phyloP scores from a whole-genome alignment of 1,284 basidiomycete genomes.

The Volvariella volvacea region DNA sequence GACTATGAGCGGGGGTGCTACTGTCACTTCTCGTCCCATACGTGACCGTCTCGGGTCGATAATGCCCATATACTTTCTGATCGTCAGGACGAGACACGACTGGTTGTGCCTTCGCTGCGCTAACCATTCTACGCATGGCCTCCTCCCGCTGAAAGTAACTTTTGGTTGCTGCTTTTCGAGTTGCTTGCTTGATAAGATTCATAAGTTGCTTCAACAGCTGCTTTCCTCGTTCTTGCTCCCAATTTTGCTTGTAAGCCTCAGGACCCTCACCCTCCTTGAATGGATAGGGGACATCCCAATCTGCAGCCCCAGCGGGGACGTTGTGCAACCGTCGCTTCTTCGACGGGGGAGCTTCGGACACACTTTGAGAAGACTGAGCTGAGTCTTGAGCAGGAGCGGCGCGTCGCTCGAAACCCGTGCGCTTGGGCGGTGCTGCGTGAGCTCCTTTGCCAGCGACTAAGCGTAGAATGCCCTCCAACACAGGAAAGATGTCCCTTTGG shows the following conservation, averaged over 20 bases:
- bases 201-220: conserved; percentile 57
- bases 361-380: conserved; percentile 5
- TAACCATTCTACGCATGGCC: too few species aligned
- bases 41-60: conserved; percentile 24
- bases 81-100: conserved; percentile 5
- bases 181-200: conserved; percentile 50
- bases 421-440: conserved; percentile 5
- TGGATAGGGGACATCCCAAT: conserved; percentile 77
- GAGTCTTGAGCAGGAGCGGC: conserved; percentile 9
- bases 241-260: conserved; percentile 46
- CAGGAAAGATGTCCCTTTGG: conserved; percentile 61
- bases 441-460: conserved; percentile 28
- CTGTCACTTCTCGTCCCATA: conserved; percentile 16
- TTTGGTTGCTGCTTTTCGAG: conserved; percentile 44
- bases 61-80: conserved; percentile 25
- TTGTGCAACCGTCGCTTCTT: conserved; percentile 58
- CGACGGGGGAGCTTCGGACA: conserved; percentile 15
- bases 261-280: conserved; percentile 66
- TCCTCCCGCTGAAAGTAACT: conserved; percentile 22
- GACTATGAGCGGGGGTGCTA: not conserved
- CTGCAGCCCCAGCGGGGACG: conserved; percentile 69
- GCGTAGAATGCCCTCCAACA: conserved; percentile 53
- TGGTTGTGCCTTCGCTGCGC: too few species aligned
- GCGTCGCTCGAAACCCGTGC: conserved; percentile 10
- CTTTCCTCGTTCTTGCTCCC: conserved; percentile 57